These are phyloP conservation scores for Moesziomyces sp. DNA, from an alignment of 1,284 basidiomycete genomes.

Conservation along the genomic window DNA sequence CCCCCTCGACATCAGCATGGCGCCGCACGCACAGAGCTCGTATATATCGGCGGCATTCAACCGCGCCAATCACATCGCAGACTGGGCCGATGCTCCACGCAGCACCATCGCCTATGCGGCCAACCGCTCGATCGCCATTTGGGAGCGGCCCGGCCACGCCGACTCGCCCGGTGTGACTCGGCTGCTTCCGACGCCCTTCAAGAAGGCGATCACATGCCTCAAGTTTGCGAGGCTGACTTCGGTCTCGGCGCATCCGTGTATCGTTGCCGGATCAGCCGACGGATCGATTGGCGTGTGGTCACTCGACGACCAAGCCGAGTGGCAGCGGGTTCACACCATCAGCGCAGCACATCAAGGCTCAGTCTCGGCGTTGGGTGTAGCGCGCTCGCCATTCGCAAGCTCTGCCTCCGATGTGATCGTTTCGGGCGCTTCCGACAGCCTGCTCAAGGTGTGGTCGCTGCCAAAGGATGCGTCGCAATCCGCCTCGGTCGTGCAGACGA, in stretches of 20 bases:
- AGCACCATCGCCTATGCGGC: slow-evolving; percentile 53
- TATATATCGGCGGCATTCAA: slow-evolving; percentile 63
- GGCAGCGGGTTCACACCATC: slow-evolving; percentile 10
- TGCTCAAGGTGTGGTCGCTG: slow-evolving; percentile 51
- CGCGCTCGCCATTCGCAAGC: slow-evolving; percentile 18
- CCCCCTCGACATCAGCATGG: slow-evolving; percentile 10
- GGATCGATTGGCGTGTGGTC: slow-evolving; percentile 47
- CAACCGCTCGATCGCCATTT: slow-evolving; percentile 57
- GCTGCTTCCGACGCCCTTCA: slow-evolving; percentile 45
- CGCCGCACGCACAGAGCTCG: slow-evolving; percentile 34
- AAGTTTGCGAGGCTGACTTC: slow-evolving; percentile 30
- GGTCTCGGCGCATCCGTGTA: slow-evolving; percentile 8
- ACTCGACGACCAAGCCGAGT: slow-evolving; percentile 3
- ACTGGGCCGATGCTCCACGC: slow-evolving; percentile 44
- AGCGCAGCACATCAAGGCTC: slow-evolving; percentile 47
- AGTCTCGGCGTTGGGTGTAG: slow-evolving; percentile 51
- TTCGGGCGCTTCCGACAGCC: slow-evolving; percentile 56
- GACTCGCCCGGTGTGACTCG: slow-evolving; percentile 25
- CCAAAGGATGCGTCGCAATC: slow-evolving; percentile 6
- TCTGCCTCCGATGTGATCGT: slow-evolving; percentile 28
- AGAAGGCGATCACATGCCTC: slow-evolving; percentile 45
- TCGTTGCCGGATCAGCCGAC: slow-evolving; percentile 49
- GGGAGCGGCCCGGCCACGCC: slow-evolving; percentile 31
- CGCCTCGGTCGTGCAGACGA: slow-evolving; percentile 34
- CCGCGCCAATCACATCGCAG: slow-evolving; percentile 57